These are phyloP conservation scores for Castanospermum australe DNA, from an alignment of 306 rosid species.

Conservation along the genomic window DNA sequence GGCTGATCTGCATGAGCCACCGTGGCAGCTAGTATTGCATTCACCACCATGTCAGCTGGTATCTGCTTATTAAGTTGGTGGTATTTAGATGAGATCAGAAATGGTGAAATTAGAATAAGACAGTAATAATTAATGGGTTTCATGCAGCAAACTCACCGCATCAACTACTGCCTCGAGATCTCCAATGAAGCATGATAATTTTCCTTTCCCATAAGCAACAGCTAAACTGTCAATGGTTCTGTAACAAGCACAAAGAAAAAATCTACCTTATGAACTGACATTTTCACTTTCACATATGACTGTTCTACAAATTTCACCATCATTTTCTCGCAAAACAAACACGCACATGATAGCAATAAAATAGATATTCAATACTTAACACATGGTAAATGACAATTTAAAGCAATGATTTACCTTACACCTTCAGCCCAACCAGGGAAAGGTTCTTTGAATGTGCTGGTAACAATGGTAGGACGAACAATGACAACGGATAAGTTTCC, in stretches of 20 bases:
- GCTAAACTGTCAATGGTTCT: slow-evolving; percentile 87
- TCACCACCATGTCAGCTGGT: slow-evolving; percentile 94
- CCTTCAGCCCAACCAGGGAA: slow-evolving; percentile 98
- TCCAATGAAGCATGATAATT: slow-evolving; percentile 59
- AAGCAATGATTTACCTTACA: slow-evolving; percentile 45
- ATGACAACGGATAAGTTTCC: slow-evolving; percentile 51
- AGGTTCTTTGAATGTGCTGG: slow-evolving; percentile 90
- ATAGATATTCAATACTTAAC: background rate
- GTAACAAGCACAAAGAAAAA: slow-evolving; percentile 15
- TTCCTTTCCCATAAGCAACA: slow-evolving; percentile 84
- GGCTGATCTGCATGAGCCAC: slow-evolving; percentile 54
- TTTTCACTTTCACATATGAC: background rate
- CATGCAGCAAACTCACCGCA: slow-evolving; percentile 42
- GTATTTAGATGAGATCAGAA: background rate
- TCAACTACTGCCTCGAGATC: slow-evolving; percentile 50
- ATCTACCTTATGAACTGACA: background rate
- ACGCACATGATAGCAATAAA: background rate
- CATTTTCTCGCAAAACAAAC: background rate
- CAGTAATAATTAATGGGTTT: background rate
- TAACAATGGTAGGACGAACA: slow-evolving; percentile 76
- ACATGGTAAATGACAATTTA: background rate
- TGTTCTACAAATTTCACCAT: background rate
- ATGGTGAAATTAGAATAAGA: background rate
- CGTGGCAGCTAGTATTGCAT: slow-evolving; percentile 66
- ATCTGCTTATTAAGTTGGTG: slow-evolving; percentile 42